phyloP scores from a whole-genome alignment of 2,329 filamentous ascomycete species.

The Bipolaris gigantea region DNA sequence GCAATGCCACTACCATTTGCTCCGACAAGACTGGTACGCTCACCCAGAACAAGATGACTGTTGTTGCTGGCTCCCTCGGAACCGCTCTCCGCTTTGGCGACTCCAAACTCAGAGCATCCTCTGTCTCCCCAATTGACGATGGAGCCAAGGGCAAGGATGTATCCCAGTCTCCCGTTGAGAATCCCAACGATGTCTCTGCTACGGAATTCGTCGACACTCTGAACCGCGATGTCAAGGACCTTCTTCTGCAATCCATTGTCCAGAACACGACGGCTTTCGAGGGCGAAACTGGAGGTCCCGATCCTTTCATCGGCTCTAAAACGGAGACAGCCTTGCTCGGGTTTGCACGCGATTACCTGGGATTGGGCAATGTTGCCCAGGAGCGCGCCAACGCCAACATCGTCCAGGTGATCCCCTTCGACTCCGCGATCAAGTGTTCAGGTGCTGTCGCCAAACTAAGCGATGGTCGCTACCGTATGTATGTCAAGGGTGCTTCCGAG shows the following conservation, averaged over 20 bases:
- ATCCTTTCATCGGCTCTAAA: constrained; percentile 72
- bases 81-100: constrained; percentile 60
- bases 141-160: constrained; percentile 38
- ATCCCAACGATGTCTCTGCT: constrained; percentile 54
- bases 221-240: constrained; percentile 55
- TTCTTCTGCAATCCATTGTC: constrained; percentile 61
- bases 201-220: constrained; percentile 59
- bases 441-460: constrained; percentile 62
- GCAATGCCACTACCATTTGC: constrained; percentile 73
- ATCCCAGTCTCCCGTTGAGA: constrained; percentile 41
- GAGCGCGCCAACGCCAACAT: constrained; percentile 65
- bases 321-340: constrained; percentile 75
- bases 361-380: constrained; percentile 62
- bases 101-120: constrained; percentile 36
- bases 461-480: constrained; percentile 60
- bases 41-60: constrained; percentile 55
- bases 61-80: constrained; percentile 71
- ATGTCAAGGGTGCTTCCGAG: constrained; percentile 56
- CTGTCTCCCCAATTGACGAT: constrained; percentile 27
- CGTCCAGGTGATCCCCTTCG: constrained; percentile 61
- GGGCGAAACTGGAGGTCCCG: constrained; percentile 44
- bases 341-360: constrained; percentile 68
- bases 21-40: constrained; percentile 60
- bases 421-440: constrained; percentile 71
- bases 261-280: constrained; percentile 49